phyloP scores from a whole-genome alignment of 371 early-diverging fungal genomes.

The Rhizopus arrhizus region DNA sequence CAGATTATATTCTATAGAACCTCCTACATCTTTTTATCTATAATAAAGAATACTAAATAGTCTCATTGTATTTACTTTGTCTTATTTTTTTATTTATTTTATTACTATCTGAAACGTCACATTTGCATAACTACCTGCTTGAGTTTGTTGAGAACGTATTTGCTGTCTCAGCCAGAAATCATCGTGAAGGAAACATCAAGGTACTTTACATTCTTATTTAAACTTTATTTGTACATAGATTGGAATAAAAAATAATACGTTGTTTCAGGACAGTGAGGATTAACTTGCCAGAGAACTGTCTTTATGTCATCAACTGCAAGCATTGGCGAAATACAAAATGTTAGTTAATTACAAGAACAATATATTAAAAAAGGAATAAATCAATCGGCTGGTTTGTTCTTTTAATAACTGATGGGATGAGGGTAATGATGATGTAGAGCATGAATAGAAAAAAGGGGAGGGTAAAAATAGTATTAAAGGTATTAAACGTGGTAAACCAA shows the following conservation, averaged over 20 bases:
- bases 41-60: no score
- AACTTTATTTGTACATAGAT: slow-evolving; percentile 7
- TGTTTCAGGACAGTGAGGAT: slow-evolving; percentile 10
- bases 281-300: slow-evolving; percentile 8
- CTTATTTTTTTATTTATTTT: no score
- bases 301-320: slow-evolving; percentile 6
- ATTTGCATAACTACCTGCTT: slow-evolving; percentile 11
- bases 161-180: slow-evolving; percentile 5
- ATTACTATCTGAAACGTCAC: no score
- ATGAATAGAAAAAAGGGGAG: slow-evolving; percentile 7
- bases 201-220: slow-evolving; percentile 10
- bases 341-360: slow-evolving; percentile 5
- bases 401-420: slow-evolving; percentile 9
- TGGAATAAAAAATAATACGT: slow-evolving; percentile 5
- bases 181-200: slow-evolving; percentile 6
- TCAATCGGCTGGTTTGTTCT: slow-evolving; percentile 8
- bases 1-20: no score
- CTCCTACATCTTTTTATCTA: no score
- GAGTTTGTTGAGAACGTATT: slow-evolving; percentile 8
- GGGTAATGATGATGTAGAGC: slow-evolving; percentile 9
- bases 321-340: slow-evolving; percentile 6
- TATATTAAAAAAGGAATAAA: slow-evolving; percentile 6
- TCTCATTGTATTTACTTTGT: no score
- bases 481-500: slow-evolving; percentile 10
- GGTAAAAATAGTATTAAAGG: slow-evolving; percentile 9